Percentiles rank a stretch among this genome's conserved stretches.
phyloP scores from a whole-genome alignment of 768 basidiomycete genomes.

The Calocera cornea region DNA sequence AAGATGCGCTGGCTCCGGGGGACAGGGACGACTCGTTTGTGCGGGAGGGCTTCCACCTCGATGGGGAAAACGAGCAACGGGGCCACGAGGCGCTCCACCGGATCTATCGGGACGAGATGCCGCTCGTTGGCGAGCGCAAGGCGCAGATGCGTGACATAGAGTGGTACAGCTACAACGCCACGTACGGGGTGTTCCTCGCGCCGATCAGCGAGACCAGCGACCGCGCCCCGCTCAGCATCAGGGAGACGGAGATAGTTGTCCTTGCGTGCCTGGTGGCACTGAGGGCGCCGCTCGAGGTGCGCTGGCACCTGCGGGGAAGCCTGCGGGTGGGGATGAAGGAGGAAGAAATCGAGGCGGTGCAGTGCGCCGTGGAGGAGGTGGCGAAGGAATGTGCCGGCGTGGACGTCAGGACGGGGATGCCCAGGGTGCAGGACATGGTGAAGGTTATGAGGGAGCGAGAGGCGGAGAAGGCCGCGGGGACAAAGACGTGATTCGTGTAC shows the following conservation, averaged over 20 bases:
- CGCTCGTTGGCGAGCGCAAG: background rate
- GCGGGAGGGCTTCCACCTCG: background rate
- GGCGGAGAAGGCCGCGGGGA: background rate
- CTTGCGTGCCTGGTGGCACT: background rate
- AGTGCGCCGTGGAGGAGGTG: background rate
- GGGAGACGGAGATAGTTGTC: conserved; percentile 8
- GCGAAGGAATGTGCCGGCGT: conserved; percentile 1
- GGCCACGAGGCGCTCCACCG: background rate
- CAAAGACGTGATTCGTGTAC: background rate
- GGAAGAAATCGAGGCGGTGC: conserved; percentile 7
- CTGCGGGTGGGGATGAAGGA: background rate
- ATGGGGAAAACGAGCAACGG: background rate
- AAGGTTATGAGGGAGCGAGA: background rate
- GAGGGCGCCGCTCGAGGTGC: background rate
- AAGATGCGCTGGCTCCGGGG: background rate
- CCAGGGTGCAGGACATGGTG: conserved; percentile 3
- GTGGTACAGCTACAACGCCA: conserved; percentile 4
- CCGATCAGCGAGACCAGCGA: background rate
- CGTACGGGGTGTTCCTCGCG: conserved; percentile 3
- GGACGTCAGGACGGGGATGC: conserved; percentile 4
- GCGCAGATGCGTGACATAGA: background rate
- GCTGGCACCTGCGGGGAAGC: conserved; percentile 5
- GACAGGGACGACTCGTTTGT: background rate
- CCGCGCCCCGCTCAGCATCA: background rate
- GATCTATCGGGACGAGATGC: conserved; percentile 1